Evolutionary conservation across 257 asterid genomes (phyloP), one percentile per base, ranked within the genome.

Genomic region (Solanum stenotomum): DNA sequence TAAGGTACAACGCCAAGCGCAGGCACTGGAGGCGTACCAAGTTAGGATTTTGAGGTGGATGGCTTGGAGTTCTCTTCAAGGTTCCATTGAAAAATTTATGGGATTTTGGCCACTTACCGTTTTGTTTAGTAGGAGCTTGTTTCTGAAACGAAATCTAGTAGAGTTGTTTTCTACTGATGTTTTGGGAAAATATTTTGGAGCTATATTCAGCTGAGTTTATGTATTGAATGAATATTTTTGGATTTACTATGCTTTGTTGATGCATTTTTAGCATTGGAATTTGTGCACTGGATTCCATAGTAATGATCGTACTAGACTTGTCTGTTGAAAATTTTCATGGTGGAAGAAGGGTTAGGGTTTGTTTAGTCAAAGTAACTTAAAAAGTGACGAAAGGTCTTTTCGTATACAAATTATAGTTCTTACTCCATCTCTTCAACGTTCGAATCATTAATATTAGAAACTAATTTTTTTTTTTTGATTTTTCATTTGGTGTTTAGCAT

Each of bases 21-120:
- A 90, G 92, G 87, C 92, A 90, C 85, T 90, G 92, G 92, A 90
- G 92, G 40, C 89, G 92, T 74, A 90, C 92, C 10, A 90, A 90
- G 85, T 87, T 90, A 20, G 92, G 92, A 35, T 90, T 90, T 35
- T 90, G 77, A 90, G 85, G 78, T 85, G 74, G 79, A 42, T 63
- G 38, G 9, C 15, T 68, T 14, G 38, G 27, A 85, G 82, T 63
- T 72, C 35, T 85, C 49, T 67, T 65, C 31, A 11, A 27, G 18
- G 4, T 68, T 67, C 33, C 33, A 40, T 68, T 59, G 87, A 40
- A 25, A 38, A 16, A 9, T 13, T n/a, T 35, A 29, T 6, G 61
- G 16, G 8, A 2, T 37, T 59, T 31, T n/a, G 68, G 78, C 29
- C 67, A 67, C 72, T 38, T 67, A 0, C 18, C 1, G 16, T 85